Conservation (phyloP, 768 basidiomycete genomes). For the Trametes elegans region DNA sequence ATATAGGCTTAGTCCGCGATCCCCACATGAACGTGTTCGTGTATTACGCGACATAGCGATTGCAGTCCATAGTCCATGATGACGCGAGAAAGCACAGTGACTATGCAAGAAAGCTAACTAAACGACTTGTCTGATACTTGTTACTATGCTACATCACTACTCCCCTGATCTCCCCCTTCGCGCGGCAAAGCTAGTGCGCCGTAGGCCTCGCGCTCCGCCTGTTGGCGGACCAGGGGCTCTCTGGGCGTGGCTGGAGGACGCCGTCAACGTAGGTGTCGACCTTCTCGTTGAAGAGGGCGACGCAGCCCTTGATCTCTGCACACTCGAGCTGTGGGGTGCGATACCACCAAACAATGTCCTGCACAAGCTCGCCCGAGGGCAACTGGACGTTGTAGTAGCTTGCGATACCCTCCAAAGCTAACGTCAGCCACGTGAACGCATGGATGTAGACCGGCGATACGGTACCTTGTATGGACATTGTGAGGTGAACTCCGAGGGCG, state of each 20-base stretch:
- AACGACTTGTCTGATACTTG: background rate
- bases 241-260: constrained; percentile 42
- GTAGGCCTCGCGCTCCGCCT: too few relatives aligned
- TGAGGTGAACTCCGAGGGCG: constrained; percentile 44
- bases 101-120: constrained; percentile 7
- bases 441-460: background rate
- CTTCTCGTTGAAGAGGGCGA: constrained; percentile 67
- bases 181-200: too few relatives aligned
- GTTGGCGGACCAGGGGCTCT: constrained; percentile 8
- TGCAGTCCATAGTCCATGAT: background rate
- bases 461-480: constrained; percentile 66
- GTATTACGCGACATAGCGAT: too few relatives aligned
- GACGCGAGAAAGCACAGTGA: constrained; percentile 10
- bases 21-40: too few relatives aligned
- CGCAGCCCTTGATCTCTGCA: constrained; percentile 45
- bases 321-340: constrained; percentile 51
- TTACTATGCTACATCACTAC: background rate
- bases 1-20: too few relatives aligned
- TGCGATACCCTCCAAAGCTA: constrained; percentile 49
- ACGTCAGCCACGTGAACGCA: background rate
- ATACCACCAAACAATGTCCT: constrained; percentile 67
- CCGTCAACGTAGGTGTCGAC: constrained; percentile 66
- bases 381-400: constrained; percentile 54
- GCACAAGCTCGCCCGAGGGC: constrained; percentile 40
- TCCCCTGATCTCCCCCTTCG: too few relatives aligned